phyloP scores from a whole-genome alignment of 1,284 basidiomycete species.

The Boletus sp. region DNA sequence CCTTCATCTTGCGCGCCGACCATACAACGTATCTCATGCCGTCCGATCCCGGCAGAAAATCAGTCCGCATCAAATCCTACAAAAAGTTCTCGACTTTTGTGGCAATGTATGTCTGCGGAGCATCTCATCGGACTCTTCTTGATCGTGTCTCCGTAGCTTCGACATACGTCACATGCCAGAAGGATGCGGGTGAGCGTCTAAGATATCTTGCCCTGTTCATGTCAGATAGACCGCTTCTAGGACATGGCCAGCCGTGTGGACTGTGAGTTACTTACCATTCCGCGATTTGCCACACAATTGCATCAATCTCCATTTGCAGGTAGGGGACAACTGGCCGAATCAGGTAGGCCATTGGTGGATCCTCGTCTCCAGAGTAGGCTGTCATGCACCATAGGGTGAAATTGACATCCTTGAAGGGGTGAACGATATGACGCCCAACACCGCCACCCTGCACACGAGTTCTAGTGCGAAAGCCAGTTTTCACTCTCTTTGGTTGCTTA shows the following conservation, averaged over 20 bases:
- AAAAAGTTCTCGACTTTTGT: conserved; percentile 14
- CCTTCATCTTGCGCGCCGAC: conserved; percentile 38
- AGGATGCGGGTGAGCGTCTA: conserved; percentile 27
- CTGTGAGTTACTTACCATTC: conserved; percentile 14
- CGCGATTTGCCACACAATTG: background rate
- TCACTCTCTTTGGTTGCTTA: background rate
- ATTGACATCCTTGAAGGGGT: conserved; percentile 36
- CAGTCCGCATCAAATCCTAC: conserved; percentile 26
- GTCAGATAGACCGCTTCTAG: conserved; percentile 6
- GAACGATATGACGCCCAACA: conserved; percentile 25
- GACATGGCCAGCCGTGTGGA: conserved; percentile 30
- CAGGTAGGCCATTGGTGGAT: conserved; percentile 1
- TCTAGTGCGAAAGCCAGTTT: conserved; percentile 16
- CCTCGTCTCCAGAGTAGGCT: background rate
- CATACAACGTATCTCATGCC: conserved; percentile 23
- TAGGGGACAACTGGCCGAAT: conserved; percentile 24
- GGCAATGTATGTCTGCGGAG: conserved; percentile 18
- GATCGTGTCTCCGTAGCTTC: conserved; percentile 14
- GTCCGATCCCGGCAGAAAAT: conserved; percentile 27
- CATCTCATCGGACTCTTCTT: background rate
- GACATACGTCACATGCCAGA: conserved; percentile 28
- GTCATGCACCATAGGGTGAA: conserved; percentile 25
- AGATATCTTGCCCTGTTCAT: background rate
- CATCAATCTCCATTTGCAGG: conserved; percentile 10
- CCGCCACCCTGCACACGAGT: conserved; percentile 24